Evolutionary conservation across 345 rosid species (phyloP).

Genomic region (Moricandia moricandioides): DNA sequence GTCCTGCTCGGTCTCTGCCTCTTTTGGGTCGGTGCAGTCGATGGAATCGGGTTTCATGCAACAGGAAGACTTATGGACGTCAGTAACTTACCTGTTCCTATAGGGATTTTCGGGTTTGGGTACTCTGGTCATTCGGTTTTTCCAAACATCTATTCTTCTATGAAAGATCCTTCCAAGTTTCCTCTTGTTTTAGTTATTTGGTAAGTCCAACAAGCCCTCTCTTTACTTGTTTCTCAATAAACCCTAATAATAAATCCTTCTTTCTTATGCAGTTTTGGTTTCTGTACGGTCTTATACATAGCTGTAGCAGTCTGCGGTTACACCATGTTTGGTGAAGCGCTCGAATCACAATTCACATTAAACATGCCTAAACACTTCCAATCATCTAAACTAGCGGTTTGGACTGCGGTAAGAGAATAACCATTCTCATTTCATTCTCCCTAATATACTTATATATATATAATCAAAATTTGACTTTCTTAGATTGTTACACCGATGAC

Average conservation of each 20-base stretch:
- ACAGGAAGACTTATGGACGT: constrained; percentile 52
- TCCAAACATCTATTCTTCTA: constrained; percentile 76
- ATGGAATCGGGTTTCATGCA: constrained; percentile 64
- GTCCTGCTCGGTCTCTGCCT: constrained; percentile 59
- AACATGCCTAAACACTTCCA: constrained; percentile 69
- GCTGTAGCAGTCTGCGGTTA: constrained; percentile 60
- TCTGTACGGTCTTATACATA: constrained; percentile 51
- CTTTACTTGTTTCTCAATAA: constrained; percentile 5
- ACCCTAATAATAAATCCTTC: not conserved
- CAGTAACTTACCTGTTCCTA: constrained; percentile 53
- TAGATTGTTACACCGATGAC: constrained; percentile 75
- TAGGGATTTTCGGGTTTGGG: constrained; percentile 78
- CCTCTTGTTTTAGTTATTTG: constrained; percentile 52
- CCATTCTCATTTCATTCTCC: not conserved
- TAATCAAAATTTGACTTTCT: not conserved
- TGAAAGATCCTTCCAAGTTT: constrained; percentile 67
- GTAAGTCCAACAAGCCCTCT: constrained; percentile 41
- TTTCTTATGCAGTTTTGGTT: constrained; percentile 58
- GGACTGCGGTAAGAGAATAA: constrained; percentile 61
- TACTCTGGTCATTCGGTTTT: constrained; percentile 74
- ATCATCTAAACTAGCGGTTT: constrained; percentile 64
- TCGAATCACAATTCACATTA: constrained; percentile 71
- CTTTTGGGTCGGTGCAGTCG: constrained; percentile 66
- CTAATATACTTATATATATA: too few species aligned
- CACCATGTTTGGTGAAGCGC: constrained; percentile 67